phyloP scores from a whole-genome alignment of 192 early-diverging fungal species.

The Coemansia sp. region DNA sequence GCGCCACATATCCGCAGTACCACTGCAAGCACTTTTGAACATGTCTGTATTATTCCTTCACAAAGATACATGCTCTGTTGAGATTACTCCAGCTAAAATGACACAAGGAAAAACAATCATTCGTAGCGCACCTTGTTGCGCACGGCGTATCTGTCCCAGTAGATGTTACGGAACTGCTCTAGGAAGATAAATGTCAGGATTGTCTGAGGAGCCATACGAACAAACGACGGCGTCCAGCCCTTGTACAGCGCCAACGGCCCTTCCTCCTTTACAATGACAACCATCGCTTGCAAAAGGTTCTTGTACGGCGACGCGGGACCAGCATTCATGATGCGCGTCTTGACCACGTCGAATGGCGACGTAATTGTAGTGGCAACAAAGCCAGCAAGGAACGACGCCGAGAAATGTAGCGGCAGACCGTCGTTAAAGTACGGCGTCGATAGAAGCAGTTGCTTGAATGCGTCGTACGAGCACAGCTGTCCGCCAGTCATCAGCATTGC shows the following conservation, averaged over 20 bases:
- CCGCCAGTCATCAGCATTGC: slow-evolving; percentile 84
- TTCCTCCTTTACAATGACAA: slow-evolving; percentile 65
- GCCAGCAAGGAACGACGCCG: slow-evolving; percentile 71
- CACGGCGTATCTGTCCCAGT: slow-evolving; percentile 35
- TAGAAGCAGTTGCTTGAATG: slow-evolving; percentile 73
- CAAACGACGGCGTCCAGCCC: slow-evolving; percentile 83
- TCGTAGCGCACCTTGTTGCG: slow-evolving; percentile 38
- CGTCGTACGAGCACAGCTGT: slow-evolving; percentile 77
- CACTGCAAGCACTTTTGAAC: too few relatives aligned
- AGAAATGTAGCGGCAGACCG: slow-evolving; percentile 68
- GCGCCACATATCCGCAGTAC: too few relatives aligned
- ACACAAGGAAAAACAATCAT: background rate
- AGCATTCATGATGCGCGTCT: slow-evolving; percentile 85
- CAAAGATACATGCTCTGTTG: background rate
- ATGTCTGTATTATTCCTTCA: too few relatives aligned
- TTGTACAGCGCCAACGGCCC: slow-evolving; percentile 74
- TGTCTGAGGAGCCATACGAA: slow-evolving; percentile 82
- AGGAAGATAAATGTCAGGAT: slow-evolving; percentile 83
- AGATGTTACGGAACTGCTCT: slow-evolving; percentile 68
- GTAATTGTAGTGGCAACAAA: slow-evolving; percentile 76
- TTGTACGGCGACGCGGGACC: slow-evolving; percentile 43
- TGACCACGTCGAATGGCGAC: slow-evolving; percentile 81
- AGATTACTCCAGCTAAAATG: background rate
- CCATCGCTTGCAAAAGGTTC: slow-evolving; percentile 48
- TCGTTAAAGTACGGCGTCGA: slow-evolving; percentile 63